A percentile compares a stretch with the other conserved stretches of the same genome.
Evolutionary conservation across 345 rosid species (phyloP).

Genomic region (Combretum micranthum): DNA sequence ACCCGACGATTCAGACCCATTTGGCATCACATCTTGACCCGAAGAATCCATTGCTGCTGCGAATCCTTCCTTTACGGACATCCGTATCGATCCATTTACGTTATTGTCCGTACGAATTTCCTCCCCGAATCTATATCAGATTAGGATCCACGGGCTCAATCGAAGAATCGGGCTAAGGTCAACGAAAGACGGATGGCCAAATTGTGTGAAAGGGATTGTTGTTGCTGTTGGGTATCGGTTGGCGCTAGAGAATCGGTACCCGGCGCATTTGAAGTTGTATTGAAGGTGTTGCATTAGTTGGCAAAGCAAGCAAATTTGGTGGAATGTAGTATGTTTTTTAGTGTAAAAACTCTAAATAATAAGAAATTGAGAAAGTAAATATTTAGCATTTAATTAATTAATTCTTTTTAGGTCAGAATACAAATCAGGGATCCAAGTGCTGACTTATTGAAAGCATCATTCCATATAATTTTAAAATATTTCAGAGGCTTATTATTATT

Average conservation of each 20-base stretch:
- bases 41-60: constrained; percentile 68
- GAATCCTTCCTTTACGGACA: constrained; percentile 79
- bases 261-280: constrained; percentile 85
- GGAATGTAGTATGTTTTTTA: too few relatives aligned
- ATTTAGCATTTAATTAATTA: too few relatives aligned
- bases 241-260: constrained; percentile 82
- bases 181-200: constrained; percentile 64
- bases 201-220: constrained; percentile 71
- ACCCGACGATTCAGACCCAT: constrained; percentile 36
- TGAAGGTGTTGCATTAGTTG: constrained; percentile 77
- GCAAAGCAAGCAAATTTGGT: constrained; percentile 96
- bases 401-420: too few relatives aligned
- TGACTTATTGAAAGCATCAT: too few relatives aligned
- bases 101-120: constrained; percentile 75
- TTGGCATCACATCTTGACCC: constrained; percentile 72
- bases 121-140: constrained; percentile 81
- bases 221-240: constrained; percentile 92
- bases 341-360: too few relatives aligned
- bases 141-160: constrained; percentile 19
- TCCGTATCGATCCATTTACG: constrained; percentile 83
- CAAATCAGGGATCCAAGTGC: too few relatives aligned
- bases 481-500: too few relatives aligned
- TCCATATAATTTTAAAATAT: too few relatives aligned
- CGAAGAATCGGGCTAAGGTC: constrained; percentile 9
- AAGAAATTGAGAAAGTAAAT: too few relatives aligned